Evolutionary conservation across 352 stramenopile genomes (phyloP), one percentile per base, ranked within the genome.

Genomic region (Globisporangium radiosum): DNA sequence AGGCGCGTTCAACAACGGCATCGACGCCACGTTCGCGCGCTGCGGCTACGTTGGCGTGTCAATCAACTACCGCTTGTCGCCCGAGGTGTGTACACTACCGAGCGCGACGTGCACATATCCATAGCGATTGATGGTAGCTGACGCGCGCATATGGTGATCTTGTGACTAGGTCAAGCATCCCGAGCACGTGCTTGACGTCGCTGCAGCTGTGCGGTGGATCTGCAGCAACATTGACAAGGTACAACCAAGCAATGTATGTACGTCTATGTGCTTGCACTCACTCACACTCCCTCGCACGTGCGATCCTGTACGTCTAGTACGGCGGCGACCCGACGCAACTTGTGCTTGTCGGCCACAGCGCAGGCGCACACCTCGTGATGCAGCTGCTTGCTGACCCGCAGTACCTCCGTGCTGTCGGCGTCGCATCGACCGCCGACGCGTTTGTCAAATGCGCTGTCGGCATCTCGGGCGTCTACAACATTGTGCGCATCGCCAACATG

Each of bases 381-480:
- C 78, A 88, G 56, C 51, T 89, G 6, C 59, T 91, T 6, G 67
- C 81, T 0, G 70, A 92, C 51, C 75, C 77, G 54, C 67, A 73
- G 53, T 85, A 75, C 57, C 65, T 91, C 9, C 49, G 17, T n/a
- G 59, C 57, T 19, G 61, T 67, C 17, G 75, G 75, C 5, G 51
- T 87, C 37, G 51, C 76, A 7, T 50, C 72, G 11, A 51, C 61
- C 10, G 62, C 78, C 17, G 59, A 58, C n/a, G 54, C 52, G 11
- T 73, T 80, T 19, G 70, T 92, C 17, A 73, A 69, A 38, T 76
- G 75, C 19, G 71, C 79, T 6, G 73, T 95, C 9, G 83, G 85
- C 10, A 86, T 95, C 52, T 92, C 83, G 1, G 85, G 85, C 2
- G 85, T 93, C 4, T 95, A 95, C 66, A 93, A 95, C 59, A 81